Evolutionary conservation across 345 rosid genomes (phyloP), one percentile per base, ranked within the genome.

Genomic region (Aethionema arabicum): DNA sequence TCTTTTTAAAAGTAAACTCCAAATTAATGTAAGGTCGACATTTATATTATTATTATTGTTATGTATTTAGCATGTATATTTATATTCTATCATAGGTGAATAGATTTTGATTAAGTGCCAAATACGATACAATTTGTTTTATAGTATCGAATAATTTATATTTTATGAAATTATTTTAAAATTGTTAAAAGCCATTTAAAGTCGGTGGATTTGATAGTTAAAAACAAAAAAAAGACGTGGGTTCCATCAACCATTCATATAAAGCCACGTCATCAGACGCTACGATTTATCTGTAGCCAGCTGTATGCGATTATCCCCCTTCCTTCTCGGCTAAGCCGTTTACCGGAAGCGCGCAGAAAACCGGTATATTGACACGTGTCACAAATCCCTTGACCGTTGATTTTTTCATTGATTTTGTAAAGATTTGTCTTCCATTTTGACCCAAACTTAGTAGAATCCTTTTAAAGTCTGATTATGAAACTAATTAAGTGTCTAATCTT

Each of bases 201-300:
- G 16, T 59, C 42, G 42, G 42, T 44, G 31, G 43, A 11, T 49
- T 27, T 4, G 13, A 49, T 29, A 29, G 61, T 31, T 30, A 56
- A 43, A 44, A 43, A 8, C 52, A 12, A 21, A 43, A 31, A 31
- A 43, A 43, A 33, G 52, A 59, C 31, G 62, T 57, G 62, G 63
- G 63, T 59, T 59, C 65, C 33, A 59, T 10, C 11, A 33, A 21
- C 53, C 43, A 45, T 15, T 59, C n/a, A 46, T 35, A 13, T 35
- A 11, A 6, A 5, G 55, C 45, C 65, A 59, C 65, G 33, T 45
- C 33, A 35, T 0, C 16, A 32, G 8, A 35, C 7, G 0, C 38
- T 35, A 35, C 6, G 8, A 35, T 8, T 5, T 35, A 35, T 5
- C 38, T 59, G 31, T 43, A 52, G 57, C 41, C 39, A 52, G 56